Evolutionary conservation across 305 asterid species (phyloP).

Genomic region (Solanum hybrid): DNA sequence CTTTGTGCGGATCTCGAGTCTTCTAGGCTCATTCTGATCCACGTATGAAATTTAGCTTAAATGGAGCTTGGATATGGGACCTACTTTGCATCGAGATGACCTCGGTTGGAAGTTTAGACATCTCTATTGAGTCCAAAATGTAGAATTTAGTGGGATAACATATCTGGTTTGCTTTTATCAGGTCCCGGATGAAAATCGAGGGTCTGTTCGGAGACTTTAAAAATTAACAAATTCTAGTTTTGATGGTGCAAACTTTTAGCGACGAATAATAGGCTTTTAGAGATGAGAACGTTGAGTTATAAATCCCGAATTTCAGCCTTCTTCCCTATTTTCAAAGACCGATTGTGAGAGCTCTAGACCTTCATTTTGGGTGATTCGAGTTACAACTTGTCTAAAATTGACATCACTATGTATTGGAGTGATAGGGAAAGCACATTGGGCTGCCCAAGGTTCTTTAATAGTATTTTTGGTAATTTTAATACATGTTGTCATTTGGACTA

Average conservation of each 20-base stretch:
- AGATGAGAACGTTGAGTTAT: not conserved
- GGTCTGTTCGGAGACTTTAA: not conserved
- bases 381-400: too few species aligned
- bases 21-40: too few species aligned
- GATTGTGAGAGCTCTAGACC: not conserved
- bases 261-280: not conserved
- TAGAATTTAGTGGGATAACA: too few species aligned
- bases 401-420: not conserved
- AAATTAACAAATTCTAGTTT: not conserved
- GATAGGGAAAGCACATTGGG: not conserved
- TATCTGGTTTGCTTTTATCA: not conserved
- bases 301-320: not conserved
- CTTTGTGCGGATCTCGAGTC: too few species aligned
- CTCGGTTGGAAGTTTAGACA: too few species aligned
- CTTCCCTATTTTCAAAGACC: not conserved
- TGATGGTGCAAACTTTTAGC: too few species aligned
- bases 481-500: not conserved
- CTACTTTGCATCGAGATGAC: too few species aligned
- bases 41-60: too few species aligned
- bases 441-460: not conserved
- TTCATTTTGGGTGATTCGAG: not conserved
- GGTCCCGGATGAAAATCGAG: not conserved
- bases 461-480: not conserved
- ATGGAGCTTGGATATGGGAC: too few species aligned
- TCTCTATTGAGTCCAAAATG: not conserved